These are phyloP conservation scores for Acer campestre DNA, from an alignment of 345 rosid species.

Conservation along the genomic window DNA sequence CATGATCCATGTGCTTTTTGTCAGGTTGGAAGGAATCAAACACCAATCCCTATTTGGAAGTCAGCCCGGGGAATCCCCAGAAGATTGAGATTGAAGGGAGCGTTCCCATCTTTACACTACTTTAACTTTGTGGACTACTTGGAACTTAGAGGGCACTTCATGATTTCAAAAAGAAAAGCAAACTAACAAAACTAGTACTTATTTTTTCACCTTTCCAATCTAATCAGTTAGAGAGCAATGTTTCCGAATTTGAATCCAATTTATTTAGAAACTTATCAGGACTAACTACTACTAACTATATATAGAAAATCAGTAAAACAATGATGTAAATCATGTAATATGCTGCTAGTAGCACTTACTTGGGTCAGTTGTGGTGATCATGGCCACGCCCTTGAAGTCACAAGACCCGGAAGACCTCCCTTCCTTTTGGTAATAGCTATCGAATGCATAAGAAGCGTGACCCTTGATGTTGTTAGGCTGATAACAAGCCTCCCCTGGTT, in stretches of 20 bases:
- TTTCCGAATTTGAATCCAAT: conserved; percentile 1
- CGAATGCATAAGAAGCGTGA: conserved; percentile 93
- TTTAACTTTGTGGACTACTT: background rate
- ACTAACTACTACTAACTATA: conserved; percentile 3
- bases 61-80: conserved; percentile 21
- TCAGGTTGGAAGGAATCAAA: conserved; percentile 30
- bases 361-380: conserved; percentile 94
- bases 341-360: conserved; percentile 52
- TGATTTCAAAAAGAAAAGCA: background rate
- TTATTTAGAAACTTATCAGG: conserved; percentile 1
- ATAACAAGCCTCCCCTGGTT: conserved; percentile 90
- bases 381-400: conserved; percentile 95
- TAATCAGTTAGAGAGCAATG: background rate
- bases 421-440: conserved; percentile 94
- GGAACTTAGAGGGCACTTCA: conserved; percentile 22
- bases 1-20: conserved; percentile 35
- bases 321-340: background rate
- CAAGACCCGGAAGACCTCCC: conserved; percentile 79
- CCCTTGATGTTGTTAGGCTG: conserved; percentile 84
- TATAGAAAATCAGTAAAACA: background rate
- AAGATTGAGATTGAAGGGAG: conserved; percentile 11
- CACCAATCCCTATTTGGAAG: conserved; percentile 16
- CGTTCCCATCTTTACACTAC: background rate
- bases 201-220: background rate
- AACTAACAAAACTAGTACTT: background rate